Base-by-base conservation (phyloP, 2,329 filamentous ascomycete genomes). In the Pseudogymnoascus sp. region DNA sequence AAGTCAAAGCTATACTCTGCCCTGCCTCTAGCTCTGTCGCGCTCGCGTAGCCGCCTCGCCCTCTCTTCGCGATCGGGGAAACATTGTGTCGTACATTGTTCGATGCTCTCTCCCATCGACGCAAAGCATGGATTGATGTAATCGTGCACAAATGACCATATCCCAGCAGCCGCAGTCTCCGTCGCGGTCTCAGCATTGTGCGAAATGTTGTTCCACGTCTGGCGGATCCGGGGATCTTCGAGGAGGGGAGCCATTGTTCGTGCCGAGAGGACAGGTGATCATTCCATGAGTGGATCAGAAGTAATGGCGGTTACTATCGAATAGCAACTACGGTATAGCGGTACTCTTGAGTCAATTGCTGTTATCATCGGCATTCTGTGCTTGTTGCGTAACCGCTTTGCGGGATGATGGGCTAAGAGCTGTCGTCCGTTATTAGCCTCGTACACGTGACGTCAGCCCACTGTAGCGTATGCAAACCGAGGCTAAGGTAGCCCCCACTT, bases 1-100 rank as follows among this genome's bases (percentile, higher is more conserved):
- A 97, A 97, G 75, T 97, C 93, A 73, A 97, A 97, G 71, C 85
- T 93, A 70, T 89, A 85, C 76, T 97, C 93, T 29, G 92, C 89
- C 61, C 86, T 76, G 2, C 84, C 85, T 65, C 78, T 76, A 24
- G 79, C 77, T 7, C 82, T 78, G 19, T 83, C 82, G 50, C 88
- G 83, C 70, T 91, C 86, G 65, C 87, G 80, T 53, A 80, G 77
- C 63, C 90, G 85, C 31, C 90, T 86, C 59, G 86, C 79, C 64
- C 89, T 86, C 72, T 93, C 90, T 69, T 93, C 89, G 62, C 85
- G 84, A 71, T 85, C 86, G 62, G 90, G 88, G 37, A 86, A 76
- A 68, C 91, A 91, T 62, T 86, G 84, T 11, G 85, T 80, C 50
- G 87, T 86, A 69, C 91, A 92, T 73, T 88, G 88, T 64, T 89